Evolutionary conservation across 2,329 filamentous ascomycete genomes (phyloP).

Genomic region (Zymoseptoria passerinii): DNA sequence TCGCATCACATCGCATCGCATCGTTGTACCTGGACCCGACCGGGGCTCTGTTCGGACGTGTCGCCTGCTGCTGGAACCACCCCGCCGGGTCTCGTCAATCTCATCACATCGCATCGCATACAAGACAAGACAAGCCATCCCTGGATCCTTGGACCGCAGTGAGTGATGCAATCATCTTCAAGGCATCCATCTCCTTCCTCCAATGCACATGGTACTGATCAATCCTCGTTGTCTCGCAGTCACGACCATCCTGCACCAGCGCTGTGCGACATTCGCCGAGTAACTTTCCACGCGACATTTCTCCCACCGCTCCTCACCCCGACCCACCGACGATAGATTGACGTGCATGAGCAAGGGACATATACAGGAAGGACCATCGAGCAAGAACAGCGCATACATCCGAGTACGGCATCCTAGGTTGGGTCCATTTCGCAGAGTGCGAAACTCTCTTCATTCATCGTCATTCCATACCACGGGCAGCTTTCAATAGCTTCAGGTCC

Average conservation of each 20-base stretch:
- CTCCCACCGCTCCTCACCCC: background rate
- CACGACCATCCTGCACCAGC: background rate
- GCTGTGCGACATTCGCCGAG: background rate
- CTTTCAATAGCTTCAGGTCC: background rate
- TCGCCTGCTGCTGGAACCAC: background rate
- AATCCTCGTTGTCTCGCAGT: background rate
- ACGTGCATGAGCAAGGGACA: background rate
- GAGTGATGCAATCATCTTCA: background rate
- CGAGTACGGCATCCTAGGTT: background rate
- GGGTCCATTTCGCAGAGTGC: background rate
- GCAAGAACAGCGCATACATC: background rate
- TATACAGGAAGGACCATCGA: background rate
- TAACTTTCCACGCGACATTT: background rate
- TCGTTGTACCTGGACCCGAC: background rate
- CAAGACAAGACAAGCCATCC: background rate
- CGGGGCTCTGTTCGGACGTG: background rate
- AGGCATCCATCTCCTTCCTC: background rate
- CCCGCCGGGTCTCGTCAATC: background rate
- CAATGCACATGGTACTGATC: background rate
- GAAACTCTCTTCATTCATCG: background rate
- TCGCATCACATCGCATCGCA: background rate
- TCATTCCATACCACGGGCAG: background rate
- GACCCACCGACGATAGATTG: background rate
- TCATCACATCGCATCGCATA: background rate
- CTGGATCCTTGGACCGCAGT: background rate